A percentile compares a stretch with the other conserved stretches of the same genome.
Evolutionary conservation across 2,329 filamentous ascomycete genomes (phyloP).

Genomic region (Proliferodiscus dingleyae): DNA sequence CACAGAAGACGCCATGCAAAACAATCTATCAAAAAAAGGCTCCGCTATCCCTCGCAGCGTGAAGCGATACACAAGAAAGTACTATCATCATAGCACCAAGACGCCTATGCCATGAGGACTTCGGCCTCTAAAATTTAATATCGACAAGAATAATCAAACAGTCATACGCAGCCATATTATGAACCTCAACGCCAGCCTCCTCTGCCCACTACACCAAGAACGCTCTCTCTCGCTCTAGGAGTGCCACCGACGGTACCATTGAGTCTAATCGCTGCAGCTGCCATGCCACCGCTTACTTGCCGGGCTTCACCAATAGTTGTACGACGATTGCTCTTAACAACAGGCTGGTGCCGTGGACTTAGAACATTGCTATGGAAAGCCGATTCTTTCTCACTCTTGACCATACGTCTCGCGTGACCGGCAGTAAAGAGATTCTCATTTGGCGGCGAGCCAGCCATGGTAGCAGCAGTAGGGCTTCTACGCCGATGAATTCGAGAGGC

Average conservation of each 20-base stretch:
- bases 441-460: constrained; percentile 46
- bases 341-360: constrained; percentile 54
- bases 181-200: constrained; percentile 24
- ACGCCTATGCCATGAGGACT: constrained; percentile 13
- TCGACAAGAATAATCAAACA: constrained; percentile 10
- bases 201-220: constrained; percentile 25
- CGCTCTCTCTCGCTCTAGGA: constrained; percentile 27
- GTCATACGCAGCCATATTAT: constrained; percentile 10
- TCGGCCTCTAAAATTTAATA: constrained; percentile 2
- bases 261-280: constrained; percentile 20
- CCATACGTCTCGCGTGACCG: constrained; percentile 62
- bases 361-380: constrained; percentile 53
- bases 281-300: constrained; percentile 22
- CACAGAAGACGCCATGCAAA: constrained; percentile 7
- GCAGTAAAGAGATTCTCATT: constrained; percentile 60
- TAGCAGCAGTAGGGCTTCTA: constrained; percentile 41
- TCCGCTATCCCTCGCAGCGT: not conserved
- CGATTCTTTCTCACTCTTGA: constrained; percentile 54
- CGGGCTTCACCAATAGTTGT: constrained; percentile 28
- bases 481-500: constrained; percentile 22
- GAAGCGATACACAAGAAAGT: constrained; percentile 8
- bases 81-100: constrained; percentile 22
- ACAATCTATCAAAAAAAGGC: not conserved
- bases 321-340: constrained; percentile 44
- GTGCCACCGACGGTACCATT: constrained; percentile 20